Evolutionary conservation across 1,284 basidiomycete genomes (phyloP), one percentile per base, ranked within the genome.

Genomic region (Nidula niveotomentosa): DNA sequence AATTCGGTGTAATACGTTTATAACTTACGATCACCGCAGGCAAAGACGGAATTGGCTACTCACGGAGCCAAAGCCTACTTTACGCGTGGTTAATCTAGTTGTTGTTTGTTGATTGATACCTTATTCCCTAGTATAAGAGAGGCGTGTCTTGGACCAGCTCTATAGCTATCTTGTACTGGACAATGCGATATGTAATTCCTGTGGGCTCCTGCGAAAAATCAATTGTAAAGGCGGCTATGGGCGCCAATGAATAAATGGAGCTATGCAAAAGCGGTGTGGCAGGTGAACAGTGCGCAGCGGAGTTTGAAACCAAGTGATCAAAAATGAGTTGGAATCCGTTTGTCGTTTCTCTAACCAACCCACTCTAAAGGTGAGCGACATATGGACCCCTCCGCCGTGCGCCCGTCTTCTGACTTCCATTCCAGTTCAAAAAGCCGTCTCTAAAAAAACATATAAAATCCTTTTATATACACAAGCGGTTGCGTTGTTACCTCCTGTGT

Each of bases 51-150:
- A 71, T 73, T 96, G 51, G 90, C 93, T 3, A 82, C 81, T 39
- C 91, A 95, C 62, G 94, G 94, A 39, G 91, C 93, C 58, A 92
- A 88, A 71, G 85, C 91, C 36, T 94, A 94, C 73, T 94, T 95
- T 71, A 89, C 84, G 57, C 82, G 91, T 57, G 90, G 88, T 58
- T 91, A 71, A 80, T 49, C 46, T 52, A 52, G 55, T 55, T 53
- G 53, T 58, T n/a, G 18, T 35, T 13, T 23, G 23, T 23, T 23
- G 23, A 43, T n/a, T 51, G 49, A 10, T 17, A 17, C 35, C 4
- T n/a, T 43, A 39, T 39, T 51, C n/a, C 13, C 10, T 15, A 41
- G 15, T 41, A 15, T 41, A 41, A 12, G 10, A 12, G 37, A 41
- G 37, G 37, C 10, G 12, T 41, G 37, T 41, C 23, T 23, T 23